phyloP scores from a whole-genome alignment of 306 rosid genomes.

The Cicer chorassanicum region DNA sequence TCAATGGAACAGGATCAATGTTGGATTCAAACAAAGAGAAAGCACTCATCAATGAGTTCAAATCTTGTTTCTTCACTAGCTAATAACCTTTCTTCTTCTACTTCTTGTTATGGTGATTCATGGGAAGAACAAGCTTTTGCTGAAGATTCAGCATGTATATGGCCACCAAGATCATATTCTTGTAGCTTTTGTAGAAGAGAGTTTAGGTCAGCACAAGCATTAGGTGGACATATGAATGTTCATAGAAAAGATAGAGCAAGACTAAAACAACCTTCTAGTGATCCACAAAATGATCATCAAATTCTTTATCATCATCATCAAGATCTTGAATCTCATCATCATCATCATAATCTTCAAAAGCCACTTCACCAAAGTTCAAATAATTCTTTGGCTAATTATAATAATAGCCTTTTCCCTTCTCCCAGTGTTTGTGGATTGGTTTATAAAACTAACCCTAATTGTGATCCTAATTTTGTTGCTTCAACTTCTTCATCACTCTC shows the following conservation, averaged over 20 bases:
- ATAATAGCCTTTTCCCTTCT: conserved; percentile 50
- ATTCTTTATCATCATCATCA: conserved; percentile 26
- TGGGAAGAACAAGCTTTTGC: conserved; percentile 99
- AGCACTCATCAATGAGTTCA: conserved; percentile 49
- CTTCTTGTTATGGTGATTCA: conserved; percentile 58
- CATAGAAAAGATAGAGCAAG: conserved; percentile 93
- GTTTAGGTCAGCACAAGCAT: conserved; percentile 92
- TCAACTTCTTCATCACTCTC: conserved; percentile 50
- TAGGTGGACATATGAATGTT: conserved; percentile 97
- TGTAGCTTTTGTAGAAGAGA: conserved; percentile 93
- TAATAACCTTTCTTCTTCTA: conserved; percentile 4
- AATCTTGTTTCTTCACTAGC: conserved; percentile 25
- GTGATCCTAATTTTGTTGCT: conserved; percentile 46
- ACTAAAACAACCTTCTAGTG: conserved; percentile 64
- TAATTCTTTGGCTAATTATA: conserved; percentile 18
- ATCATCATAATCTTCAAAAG: neutral
- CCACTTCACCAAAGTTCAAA: neutral
- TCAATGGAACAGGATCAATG: conserved; percentile 71
- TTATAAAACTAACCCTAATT: conserved; percentile 66
- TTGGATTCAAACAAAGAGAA: conserved; percentile 71
- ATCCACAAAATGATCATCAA: conserved; percentile 41
- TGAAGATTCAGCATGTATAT: conserved; percentile 77
- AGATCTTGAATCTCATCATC: neutral
- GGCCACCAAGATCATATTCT: conserved; percentile 96
- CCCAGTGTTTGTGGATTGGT: conserved; percentile 62